Evolutionary conservation across 805 yeast species (phyloP), one percentile per base, ranked within the genome.

Genomic region (Yamadazyma sp.): DNA sequence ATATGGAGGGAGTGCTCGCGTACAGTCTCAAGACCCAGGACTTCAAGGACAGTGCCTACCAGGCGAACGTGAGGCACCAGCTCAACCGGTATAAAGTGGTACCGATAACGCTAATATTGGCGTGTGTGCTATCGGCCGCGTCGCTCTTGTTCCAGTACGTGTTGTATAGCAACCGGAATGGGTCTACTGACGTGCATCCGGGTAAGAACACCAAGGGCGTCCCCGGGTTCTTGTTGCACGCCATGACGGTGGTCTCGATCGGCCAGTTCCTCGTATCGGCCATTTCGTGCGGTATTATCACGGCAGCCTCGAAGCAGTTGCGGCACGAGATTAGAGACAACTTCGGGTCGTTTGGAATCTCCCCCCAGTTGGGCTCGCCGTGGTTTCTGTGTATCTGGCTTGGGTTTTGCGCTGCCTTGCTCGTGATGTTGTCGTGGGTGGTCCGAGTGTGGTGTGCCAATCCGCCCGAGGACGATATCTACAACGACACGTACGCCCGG

Each of bases 381-480:
- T 77, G 74, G 72, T 63, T 70, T 39, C 26, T 59, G 17, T 23
- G 75, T 2, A 46, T 67, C 5, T 73, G 77, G 77, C 9, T 60
- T 4, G 44, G 62, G 1, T 50, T 64, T 32, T 51, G 40, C 1
- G 46, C 55, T 18, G 23, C 57, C 4, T 28, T 49, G 9, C 13
- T 63, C 9, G 41, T 56, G 12, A 58, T 57, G 60, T 29, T 60
- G 12, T 44, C 62, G 6, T 67, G 73, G 72, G 52, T 48, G 5
- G 38, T 64, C 6, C 72, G 72, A 1, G 26, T 44, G 40, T 45
- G 84, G 84, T 79, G 82, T 59, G 73, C 76, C 6, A 70, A 75
- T 35, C 77, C 78, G 4, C 51, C 54, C 1, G 55, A 42, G 4
- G 55, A 51, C n/a, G 47, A 48, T n/a, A 51, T 48, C 2, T 61